Percentiles rank a stretch among this genome's conserved stretches.
These are phyloP conservation scores for Macrophomina pseudophaseolina DNA, from an alignment of 2,329 filamentous ascomycete genomes.

Conservation along the genomic window DNA sequence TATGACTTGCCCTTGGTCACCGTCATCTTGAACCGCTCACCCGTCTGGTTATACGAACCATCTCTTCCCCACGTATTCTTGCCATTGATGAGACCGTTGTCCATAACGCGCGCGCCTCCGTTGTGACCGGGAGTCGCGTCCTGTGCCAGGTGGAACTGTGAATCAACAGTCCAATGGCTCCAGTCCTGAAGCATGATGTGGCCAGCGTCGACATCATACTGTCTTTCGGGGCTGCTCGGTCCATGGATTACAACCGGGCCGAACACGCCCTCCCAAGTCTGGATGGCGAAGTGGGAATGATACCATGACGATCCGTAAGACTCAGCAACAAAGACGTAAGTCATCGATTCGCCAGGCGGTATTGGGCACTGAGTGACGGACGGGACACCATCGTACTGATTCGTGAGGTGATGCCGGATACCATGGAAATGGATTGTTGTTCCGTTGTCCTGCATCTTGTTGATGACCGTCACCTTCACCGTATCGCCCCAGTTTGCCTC, in stretches of 20 bases:
- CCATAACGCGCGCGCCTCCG: conserved; percentile 45
- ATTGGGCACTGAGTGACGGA: conserved; percentile 50
- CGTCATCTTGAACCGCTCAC: conserved; percentile 41
- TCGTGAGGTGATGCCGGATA: conserved; percentile 60
- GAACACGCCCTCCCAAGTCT: conserved; percentile 45
- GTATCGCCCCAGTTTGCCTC: conserved; percentile 52
- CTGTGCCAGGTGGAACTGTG: conserved; percentile 28
- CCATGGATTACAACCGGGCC: conserved; percentile 48
- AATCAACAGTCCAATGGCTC: conserved; percentile 39
- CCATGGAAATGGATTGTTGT: conserved; percentile 70
- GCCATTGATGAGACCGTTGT: conserved; percentile 60
- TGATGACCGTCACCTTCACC: conserved; percentile 55
- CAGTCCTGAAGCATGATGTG: conserved; percentile 48
- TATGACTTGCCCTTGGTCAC: conserved; percentile 58
- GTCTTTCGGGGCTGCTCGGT: conserved; percentile 38
- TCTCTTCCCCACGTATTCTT: conserved; percentile 57
- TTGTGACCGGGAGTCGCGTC: conserved; percentile 37
- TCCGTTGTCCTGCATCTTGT: conserved; percentile 60
- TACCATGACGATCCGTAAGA: conserved; percentile 42
- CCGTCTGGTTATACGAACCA: conserved; percentile 37
- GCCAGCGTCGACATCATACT: conserved; percentile 48
- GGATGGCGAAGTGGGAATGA: conserved; percentile 38
- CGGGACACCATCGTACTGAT: conserved; percentile 62
- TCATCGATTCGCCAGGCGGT: conserved; percentile 39
- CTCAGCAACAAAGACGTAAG: conserved; percentile 60